Evolutionary conservation across 139 green algal genomes (phyloP).

Genomic region (Micromonas pusilla): DNA sequence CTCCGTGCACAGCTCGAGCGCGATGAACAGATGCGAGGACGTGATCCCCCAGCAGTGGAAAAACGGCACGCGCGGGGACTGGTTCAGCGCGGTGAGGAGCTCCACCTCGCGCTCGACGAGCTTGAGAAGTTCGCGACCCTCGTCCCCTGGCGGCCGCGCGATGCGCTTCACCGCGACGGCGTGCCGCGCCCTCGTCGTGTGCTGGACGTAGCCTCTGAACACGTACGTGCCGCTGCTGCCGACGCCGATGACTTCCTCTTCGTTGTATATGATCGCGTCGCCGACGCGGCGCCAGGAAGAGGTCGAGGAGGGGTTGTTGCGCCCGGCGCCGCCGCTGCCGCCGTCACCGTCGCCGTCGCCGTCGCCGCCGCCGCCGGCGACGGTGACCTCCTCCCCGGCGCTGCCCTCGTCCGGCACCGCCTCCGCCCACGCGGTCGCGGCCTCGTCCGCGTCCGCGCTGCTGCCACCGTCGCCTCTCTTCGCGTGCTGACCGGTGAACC

Average conservation of each 20-base stretch:
- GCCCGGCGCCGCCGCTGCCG: not conserved
- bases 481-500: too few species aligned
- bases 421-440: not conserved
- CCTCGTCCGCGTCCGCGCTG: not conserved
- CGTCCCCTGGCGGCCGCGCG: constrained; percentile 5
- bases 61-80: constrained; percentile 24
- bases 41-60: constrained; percentile 27
- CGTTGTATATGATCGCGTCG: constrained; percentile 22
- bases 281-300: constrained; percentile 4
- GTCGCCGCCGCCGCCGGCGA: not conserved
- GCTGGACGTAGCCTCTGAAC: constrained; percentile 14
- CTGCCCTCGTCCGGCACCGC: constrained; percentile 15
- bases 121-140: constrained; percentile 9
- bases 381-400: not conserved
- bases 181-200: constrained; percentile 17
- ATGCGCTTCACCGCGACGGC: constrained; percentile 26
- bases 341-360: not conserved
- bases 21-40: constrained; percentile 27
- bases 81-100: constrained; percentile 14
- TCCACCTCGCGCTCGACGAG: constrained; percentile 29
- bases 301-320: not conserved
- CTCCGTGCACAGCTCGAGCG: constrained; percentile 23
- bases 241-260: constrained; percentile 22
- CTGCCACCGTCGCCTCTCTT: too few species aligned
- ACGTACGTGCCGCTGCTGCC: constrained; percentile 13